Percentiles rank a stretch among this genome's conserved stretches.
Evolutionary conservation across 2,329 filamentous ascomycete species (phyloP).

Genomic region (Scedosporium apiospermum): DNA sequence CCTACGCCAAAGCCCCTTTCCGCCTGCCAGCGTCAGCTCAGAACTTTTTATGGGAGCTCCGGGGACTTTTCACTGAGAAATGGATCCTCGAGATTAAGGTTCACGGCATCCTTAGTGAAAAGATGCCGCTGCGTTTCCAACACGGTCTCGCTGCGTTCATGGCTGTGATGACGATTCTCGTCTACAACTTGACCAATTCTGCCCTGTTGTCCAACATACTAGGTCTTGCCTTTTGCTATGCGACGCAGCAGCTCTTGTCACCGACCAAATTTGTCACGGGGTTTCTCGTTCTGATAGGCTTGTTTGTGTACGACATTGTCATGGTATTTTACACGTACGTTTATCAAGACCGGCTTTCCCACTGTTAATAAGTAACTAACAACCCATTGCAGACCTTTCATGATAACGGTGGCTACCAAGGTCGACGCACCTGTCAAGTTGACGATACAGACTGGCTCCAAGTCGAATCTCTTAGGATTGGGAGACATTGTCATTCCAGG

Average conservation of each 20-base stretch:
- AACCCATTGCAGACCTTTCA: slow-evolving; percentile 49
- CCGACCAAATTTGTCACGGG: slow-evolving; percentile 82
- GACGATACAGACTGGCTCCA: slow-evolving; percentile 60
- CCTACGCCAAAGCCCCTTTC: slow-evolving; percentile 7
- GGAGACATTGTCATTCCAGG: slow-evolving; percentile 93
- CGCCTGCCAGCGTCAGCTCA: neutral
- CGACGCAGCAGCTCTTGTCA: slow-evolving; percentile 72
- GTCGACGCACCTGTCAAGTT: slow-evolving; percentile 92
- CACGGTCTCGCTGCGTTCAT: slow-evolving; percentile 46
- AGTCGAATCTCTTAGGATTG: slow-evolving; percentile 73
- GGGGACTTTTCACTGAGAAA: slow-evolving; percentile 37
- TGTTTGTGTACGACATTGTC: slow-evolving; percentile 94
- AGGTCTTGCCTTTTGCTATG: slow-evolving; percentile 80
- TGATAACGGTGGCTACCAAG: slow-evolving; percentile 79
- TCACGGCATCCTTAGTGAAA: slow-evolving; percentile 35
- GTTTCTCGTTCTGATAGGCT: slow-evolving; percentile 61
- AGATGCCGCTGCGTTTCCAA: slow-evolving; percentile 44
- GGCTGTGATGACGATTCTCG: slow-evolving; percentile 43
- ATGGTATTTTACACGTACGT: slow-evolving; percentile 77
- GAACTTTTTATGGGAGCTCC: slow-evolving; percentile 36
- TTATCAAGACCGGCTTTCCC: neutral
- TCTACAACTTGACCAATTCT: slow-evolving; percentile 57
- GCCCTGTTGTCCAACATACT: slow-evolving; percentile 68
- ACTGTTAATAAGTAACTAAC: slow-evolving; percentile 12
- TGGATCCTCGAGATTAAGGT: slow-evolving; percentile 42